Percentiles rank a stretch among this genome's conserved stretches.
phyloP scores from a whole-genome alignment of 2,329 filamentous ascomycete species.

The Stemphylium vesicarium region DNA sequence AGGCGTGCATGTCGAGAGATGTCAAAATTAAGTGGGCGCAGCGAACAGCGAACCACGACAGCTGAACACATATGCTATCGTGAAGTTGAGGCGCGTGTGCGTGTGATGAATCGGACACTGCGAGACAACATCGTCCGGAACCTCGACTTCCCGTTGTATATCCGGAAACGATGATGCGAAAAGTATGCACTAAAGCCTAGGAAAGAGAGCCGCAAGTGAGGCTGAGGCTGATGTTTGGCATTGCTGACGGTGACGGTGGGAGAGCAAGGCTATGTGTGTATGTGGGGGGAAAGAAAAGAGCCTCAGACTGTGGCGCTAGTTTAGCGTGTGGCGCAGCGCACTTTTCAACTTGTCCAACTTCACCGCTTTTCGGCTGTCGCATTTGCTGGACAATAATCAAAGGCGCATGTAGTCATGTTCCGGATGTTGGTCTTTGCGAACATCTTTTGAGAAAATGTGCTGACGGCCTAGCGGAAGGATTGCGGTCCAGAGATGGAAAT shows the following conservation, averaged over 20 bases:
- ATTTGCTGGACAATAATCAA: not conserved
- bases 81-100: conserved; percentile 12
- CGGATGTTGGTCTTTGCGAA: not conserved
- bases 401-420: not conserved
- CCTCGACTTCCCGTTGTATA: conserved; percentile 23
- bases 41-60: conserved; percentile 14
- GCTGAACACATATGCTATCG: conserved; percentile 13
- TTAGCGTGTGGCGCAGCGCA: conserved; percentile 21
- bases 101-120: conserved; percentile 5
- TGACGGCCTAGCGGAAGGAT: not conserved
- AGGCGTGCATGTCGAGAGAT: not conserved
- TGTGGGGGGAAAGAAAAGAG: not conserved
- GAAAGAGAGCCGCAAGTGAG: not conserved
- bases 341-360: conserved; percentile 7
- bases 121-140: conserved; percentile 23
- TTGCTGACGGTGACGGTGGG: conserved; percentile 16
- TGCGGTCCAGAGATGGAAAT: conserved; percentile 1
- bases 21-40: conserved; percentile 5
- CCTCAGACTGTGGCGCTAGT: conserved; percentile 16
- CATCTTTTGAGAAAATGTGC: not conserved
- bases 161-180: conserved; percentile 10
- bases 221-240: conserved; percentile 22
- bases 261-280: not conserved
- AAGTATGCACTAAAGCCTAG: conserved; percentile 19
- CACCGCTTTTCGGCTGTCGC: conserved; percentile 16